Evolutionary conservation across 2,329 filamentous ascomycete genomes (phyloP).

Genomic region (Aspergillus tubingensis): DNA sequence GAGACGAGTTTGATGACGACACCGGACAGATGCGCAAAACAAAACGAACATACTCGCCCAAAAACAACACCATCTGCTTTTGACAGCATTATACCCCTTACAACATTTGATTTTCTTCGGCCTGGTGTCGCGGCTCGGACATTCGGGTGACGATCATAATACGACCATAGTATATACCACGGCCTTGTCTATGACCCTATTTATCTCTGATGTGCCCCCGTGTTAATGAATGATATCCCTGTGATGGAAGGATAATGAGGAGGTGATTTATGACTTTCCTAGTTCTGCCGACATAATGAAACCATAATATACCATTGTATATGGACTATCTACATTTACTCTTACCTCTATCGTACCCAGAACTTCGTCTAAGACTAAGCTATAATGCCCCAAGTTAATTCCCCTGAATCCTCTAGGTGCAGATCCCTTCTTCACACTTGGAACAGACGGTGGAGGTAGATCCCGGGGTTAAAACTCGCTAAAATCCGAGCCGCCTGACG

Average conservation of each 20-base stretch:
- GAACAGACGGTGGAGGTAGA: not conserved
- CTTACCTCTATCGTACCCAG: not conserved
- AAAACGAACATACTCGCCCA: conserved; percentile 8
- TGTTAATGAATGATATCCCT: conserved; percentile 22
- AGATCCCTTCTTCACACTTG: too few species aligned
- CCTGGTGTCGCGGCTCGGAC: conserved; percentile 13
- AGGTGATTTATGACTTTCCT: conserved; percentile 7
- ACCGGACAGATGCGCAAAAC: not conserved
- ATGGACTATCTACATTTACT: not conserved
- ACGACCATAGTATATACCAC: conserved; percentile 12
- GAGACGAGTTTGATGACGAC: not conserved
- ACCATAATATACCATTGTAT: not conserved
- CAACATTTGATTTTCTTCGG: conserved; percentile 20
- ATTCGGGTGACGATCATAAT: conserved; percentile 14
- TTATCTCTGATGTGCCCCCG: conserved; percentile 10
- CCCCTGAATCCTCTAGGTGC: not conserved
- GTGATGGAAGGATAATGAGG: conserved; percentile 19
- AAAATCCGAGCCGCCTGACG: not conserved
- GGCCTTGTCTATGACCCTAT: conserved; percentile 11
- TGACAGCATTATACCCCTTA: conserved; percentile 29
- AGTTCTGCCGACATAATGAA: not conserved
- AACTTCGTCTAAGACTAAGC: not conserved
- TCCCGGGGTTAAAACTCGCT: not conserved
- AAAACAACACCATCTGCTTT: conserved; percentile 6
- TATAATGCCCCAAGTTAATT: not conserved